These are phyloP conservation scores for Cercis canadensis DNA, from an alignment of 306 rosid species.

Conservation along the genomic window DNA sequence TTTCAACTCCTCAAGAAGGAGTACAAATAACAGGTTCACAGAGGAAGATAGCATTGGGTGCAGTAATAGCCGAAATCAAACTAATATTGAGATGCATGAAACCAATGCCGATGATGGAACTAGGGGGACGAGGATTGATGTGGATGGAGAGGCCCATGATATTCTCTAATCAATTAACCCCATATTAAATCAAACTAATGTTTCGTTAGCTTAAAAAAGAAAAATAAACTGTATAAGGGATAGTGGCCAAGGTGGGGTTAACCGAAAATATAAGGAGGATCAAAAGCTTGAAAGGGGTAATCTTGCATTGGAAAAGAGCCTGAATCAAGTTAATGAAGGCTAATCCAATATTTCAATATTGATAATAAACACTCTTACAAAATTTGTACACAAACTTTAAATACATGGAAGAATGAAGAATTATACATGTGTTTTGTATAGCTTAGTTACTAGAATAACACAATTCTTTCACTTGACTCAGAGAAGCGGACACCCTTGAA, in stretches of 20 bases:
- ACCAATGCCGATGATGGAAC: conserved; percentile 48
- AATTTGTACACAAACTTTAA: no score
- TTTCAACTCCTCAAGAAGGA: conserved; percentile 53
- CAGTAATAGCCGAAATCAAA: no score
- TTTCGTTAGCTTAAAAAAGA: no score
- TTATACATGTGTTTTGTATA: not conserved
- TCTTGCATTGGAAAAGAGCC: conserved; percentile 90
- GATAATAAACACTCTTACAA: no score
- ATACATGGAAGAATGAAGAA: no score
- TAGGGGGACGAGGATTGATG: conserved; percentile 54
- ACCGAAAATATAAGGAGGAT: conserved; percentile 62
- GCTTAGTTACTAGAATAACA: not conserved
- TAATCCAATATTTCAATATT: no score
- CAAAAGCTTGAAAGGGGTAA: conserved; percentile 98
- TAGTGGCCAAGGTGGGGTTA: conserved; percentile 90
- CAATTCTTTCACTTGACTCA: conserved; percentile 15
- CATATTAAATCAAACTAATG: conserved; percentile 55
- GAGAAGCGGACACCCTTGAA: conserved; percentile 56
- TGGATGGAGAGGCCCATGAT: conserved; percentile 56
- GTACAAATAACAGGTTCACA: conserved; percentile 8
- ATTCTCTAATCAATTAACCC: conserved; percentile 56
- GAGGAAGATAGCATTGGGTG: conserved; percentile 63
- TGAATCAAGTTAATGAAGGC: no score
- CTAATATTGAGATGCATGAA: conserved; percentile 35
- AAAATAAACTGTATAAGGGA: conserved; percentile 57